Conservation (phyloP, 768 basidiomycete species). For the Amylocystis lapponica region DNA sequence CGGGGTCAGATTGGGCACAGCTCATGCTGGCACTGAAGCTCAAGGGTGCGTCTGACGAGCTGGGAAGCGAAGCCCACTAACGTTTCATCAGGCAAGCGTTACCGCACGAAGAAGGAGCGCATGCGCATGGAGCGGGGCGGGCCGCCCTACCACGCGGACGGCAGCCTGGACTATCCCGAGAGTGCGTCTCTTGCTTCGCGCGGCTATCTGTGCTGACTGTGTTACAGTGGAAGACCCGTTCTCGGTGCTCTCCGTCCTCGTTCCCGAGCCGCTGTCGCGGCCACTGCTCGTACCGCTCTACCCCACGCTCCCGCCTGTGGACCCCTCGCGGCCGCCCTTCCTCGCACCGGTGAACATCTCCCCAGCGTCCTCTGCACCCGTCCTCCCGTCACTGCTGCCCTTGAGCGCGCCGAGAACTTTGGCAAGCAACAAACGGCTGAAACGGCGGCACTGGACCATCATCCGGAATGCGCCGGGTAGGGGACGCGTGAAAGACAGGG, state of each 20-base stretch:
- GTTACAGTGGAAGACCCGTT: constrained; percentile 75
- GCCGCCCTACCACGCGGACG: constrained; percentile 63
- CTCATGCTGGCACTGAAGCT: constrained; percentile 69
- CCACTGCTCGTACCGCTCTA: constrained; percentile 57
- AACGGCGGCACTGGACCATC: constrained; percentile 59
- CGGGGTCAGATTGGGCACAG: constrained; percentile 65
- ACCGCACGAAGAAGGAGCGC: constrained; percentile 77
- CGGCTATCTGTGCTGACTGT: background rate
- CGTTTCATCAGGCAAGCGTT: constrained; percentile 57
- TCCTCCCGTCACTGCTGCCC: background rate
- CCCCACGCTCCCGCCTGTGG: constrained; percentile 31
- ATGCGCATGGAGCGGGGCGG: constrained; percentile 73
- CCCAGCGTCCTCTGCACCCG: constrained; percentile 1
- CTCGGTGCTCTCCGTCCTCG: constrained; percentile 55
- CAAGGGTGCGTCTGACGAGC: constrained; percentile 60
- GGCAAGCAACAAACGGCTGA: constrained; percentile 12
- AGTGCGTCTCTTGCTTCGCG: constrained; percentile 35
- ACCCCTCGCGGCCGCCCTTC: constrained; percentile 16
- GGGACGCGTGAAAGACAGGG: constrained; percentile 42
- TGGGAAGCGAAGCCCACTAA: too few relatives aligned
- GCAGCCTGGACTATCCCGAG: constrained; percentile 72
- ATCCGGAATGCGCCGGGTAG: constrained; percentile 44
- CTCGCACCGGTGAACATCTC: constrained; percentile 23
- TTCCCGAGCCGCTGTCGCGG: constrained; percentile 49
- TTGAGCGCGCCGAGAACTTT: background rate